Conservation (phyloP, 306 rosid species). For the Dalbergia cultrata region DNA sequence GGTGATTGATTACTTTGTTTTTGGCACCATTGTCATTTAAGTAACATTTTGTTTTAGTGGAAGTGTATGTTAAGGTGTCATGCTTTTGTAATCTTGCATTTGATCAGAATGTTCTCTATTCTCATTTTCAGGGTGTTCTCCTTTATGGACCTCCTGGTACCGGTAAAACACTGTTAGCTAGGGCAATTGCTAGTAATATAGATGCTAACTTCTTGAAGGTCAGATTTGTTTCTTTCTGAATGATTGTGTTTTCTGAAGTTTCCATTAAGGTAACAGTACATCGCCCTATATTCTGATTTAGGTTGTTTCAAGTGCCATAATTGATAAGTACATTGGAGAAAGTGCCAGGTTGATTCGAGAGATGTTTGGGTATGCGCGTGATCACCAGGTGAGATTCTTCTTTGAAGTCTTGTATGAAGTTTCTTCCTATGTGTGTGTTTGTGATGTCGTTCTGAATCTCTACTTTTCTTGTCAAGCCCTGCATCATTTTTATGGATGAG, state of each 20-base stretch:
- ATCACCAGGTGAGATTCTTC: slow-evolving; percentile 80
- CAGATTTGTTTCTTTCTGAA: slow-evolving; percentile 27
- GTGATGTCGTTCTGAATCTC: slow-evolving; percentile 33
- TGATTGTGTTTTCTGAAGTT: background rate
- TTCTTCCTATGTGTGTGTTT: background rate
- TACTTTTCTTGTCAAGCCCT: slow-evolving; percentile 67
- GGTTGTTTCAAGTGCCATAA: slow-evolving; percentile 98
- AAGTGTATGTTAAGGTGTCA: slow-evolving; percentile 3
- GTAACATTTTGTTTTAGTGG: background rate
- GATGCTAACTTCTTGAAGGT: slow-evolving; percentile 98
- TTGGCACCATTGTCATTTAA: slow-evolving; percentile 3
- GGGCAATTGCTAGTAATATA: slow-evolving; percentile 97
- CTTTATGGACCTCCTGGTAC: slow-evolving; percentile 99
- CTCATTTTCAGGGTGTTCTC: slow-evolving; percentile 84
- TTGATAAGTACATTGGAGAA: slow-evolving; percentile 95
- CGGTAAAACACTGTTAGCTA: slow-evolving; percentile 90
- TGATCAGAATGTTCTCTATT: slow-evolving; percentile 34
- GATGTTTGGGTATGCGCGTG: slow-evolving; percentile 99
- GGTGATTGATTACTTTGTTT: slow-evolving; percentile 53
- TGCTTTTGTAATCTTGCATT: slow-evolving; percentile 37
- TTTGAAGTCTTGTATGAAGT: slow-evolving; percentile 6
- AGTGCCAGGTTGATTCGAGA: slow-evolving; percentile 95
- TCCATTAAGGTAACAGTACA: slow-evolving; percentile 23
- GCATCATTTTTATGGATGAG: slow-evolving; percentile 99
- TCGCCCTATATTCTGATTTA: slow-evolving; percentile 42